A percentile compares a stretch with the other conserved stretches of the same genome.
Conservation (phyloP, 345 rosid species). For the Populus pruinosa region DNA sequence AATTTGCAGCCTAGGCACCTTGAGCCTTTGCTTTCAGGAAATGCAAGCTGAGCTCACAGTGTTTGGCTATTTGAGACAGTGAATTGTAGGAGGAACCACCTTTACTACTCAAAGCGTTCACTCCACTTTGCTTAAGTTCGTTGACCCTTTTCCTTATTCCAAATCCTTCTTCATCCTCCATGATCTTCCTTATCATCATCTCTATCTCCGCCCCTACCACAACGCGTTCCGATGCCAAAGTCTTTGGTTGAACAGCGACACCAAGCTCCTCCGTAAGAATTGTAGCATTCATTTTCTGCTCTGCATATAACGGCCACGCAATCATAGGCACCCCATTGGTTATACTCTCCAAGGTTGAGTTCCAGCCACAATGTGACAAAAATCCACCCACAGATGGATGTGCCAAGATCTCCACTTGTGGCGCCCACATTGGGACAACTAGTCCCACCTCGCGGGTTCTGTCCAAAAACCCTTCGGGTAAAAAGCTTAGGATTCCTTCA, state of each 20-base stretch:
- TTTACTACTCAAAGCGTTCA: constrained; percentile 24
- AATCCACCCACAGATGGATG: constrained; percentile 59
- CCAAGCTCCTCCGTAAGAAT: constrained; percentile 42
- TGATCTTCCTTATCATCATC: constrained; percentile 33
- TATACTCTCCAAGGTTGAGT: constrained; percentile 57
- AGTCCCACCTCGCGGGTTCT: constrained; percentile 39
- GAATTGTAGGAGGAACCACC: constrained; percentile 44
- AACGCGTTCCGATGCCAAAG: constrained; percentile 12
- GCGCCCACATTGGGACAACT: constrained; percentile 54
- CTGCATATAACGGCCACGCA: constrained; percentile 69
- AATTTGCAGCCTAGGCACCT: not conserved
- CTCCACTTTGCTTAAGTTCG: constrained; percentile 30
- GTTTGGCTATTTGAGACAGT: constrained; percentile 29
- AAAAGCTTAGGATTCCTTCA: constrained; percentile 1
- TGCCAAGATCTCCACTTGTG: constrained; percentile 47
- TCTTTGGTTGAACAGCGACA: constrained; percentile 39
- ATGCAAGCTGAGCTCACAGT: constrained; percentile 1
- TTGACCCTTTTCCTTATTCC: constrained; percentile 28
- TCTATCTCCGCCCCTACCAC: constrained; percentile 45
- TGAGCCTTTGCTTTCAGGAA: constrained; percentile 4
- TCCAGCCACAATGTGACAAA: constrained; percentile 78
- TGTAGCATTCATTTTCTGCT: constrained; percentile 67
- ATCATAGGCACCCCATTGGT: constrained; percentile 56
- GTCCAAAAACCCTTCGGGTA: constrained; percentile 55
- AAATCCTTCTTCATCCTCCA: constrained; percentile 36